Evolutionary conservation across 495 filamentous ascomycete genomes (phyloP).

Genomic region (Penicillium ucsense): DNA sequence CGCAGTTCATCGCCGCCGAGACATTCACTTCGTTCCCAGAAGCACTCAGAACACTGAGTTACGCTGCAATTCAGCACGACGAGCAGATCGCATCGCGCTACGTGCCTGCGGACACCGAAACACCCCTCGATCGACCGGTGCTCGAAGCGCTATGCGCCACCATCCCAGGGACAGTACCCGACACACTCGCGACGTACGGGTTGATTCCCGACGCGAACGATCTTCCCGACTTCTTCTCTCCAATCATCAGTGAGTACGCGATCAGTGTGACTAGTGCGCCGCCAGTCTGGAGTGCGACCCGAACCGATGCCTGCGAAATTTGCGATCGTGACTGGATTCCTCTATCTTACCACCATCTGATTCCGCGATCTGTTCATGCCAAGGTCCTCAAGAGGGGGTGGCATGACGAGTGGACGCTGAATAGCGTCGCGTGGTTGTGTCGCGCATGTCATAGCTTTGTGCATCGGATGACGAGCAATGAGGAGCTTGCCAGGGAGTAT

Average conservation of each 20-base stretch:
- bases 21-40: constrained; percentile 55
- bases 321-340: constrained; percentile 72
- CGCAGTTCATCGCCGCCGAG: constrained; percentile 60
- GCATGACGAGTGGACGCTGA: constrained; percentile 65
- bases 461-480: constrained; percentile 65
- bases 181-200: constrained; percentile 55
- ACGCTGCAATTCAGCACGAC: constrained; percentile 43
- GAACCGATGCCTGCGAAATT: constrained; percentile 60
- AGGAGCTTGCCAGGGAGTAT: constrained; percentile 67
- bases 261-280: constrained; percentile 44
- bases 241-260: constrained; percentile 52
- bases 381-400: constrained; percentile 73
- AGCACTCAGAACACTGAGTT: constrained; percentile 49
- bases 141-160: constrained; percentile 29
- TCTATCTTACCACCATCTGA: constrained; percentile 76
- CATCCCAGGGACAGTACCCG: constrained; percentile 42
- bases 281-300: constrained; percentile 48
- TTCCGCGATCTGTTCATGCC: constrained; percentile 66
- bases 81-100: constrained; percentile 39
- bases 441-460: constrained; percentile 81
- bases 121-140: constrained; percentile 36
- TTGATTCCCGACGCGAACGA: constrained; percentile 38
- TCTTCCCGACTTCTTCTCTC: constrained; percentile 47
- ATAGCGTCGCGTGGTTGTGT: constrained; percentile 84
- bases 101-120: constrained; percentile 26